Conservation (phyloP, 2,329 filamentous ascomycete genomes). For the Claviceps africana region DNA sequence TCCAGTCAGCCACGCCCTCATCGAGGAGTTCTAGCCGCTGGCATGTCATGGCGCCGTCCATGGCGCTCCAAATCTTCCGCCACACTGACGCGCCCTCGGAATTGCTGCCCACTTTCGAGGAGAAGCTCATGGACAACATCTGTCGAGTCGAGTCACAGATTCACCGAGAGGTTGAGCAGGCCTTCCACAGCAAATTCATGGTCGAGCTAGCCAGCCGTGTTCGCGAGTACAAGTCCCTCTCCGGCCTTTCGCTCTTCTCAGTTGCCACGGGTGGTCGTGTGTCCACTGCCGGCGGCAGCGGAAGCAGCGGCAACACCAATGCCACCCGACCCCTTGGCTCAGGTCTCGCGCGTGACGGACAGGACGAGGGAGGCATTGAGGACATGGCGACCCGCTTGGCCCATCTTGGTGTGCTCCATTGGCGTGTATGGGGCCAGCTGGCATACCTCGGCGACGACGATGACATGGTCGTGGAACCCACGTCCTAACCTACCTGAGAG, state of each 20-base stretch:
- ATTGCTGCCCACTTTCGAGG: conserved; percentile 34
- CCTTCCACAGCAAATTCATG: conserved; percentile 35
- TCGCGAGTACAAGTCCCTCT: conserved; percentile 37
- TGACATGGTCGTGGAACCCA: conserved; percentile 19
- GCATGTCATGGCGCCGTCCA: conserved; percentile 36
- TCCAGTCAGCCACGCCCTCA: conserved; percentile 35
- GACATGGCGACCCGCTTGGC: conserved; percentile 66
- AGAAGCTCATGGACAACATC: conserved; percentile 32
- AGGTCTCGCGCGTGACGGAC: conserved; percentile 23
- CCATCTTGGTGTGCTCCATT: conserved; percentile 75
- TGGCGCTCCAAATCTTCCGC: conserved; percentile 46
- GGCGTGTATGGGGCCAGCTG: conserved; percentile 73
- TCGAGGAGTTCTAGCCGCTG: conserved; percentile 32
- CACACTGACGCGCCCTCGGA: conserved; percentile 36
- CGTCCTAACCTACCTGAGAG: neutral
- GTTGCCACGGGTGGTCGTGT: conserved; percentile 38
- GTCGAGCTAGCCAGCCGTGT: conserved; percentile 34
- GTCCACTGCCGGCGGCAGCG: conserved; percentile 22
- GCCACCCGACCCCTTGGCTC: conserved; percentile 19
- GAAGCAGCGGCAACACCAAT: conserved; percentile 21
- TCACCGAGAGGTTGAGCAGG: conserved; percentile 34
- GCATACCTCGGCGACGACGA: conserved; percentile 44
- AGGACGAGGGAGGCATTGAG: conserved; percentile 40
- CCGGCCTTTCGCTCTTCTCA: conserved; percentile 39
- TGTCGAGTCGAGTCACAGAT: conserved; percentile 27